Evolutionary conservation across 441 rosid species (phyloP), one percentile per base, ranked within the genome.

Genomic region (Erodium texanum): DNA sequence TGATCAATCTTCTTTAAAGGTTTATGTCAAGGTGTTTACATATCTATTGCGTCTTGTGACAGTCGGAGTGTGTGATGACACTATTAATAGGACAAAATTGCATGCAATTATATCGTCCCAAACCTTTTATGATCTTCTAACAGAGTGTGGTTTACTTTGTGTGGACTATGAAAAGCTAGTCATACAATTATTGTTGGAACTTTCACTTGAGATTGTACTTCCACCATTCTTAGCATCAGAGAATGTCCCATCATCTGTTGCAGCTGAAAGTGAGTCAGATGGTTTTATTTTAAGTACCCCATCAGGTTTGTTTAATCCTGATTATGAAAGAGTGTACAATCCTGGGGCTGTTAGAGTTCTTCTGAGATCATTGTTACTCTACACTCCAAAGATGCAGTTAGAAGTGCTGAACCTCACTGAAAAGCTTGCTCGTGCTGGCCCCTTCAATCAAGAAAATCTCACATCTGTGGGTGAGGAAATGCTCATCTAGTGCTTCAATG

Each of bases 141-240:
- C 82, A 24, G 98, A 96, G 78, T 96, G 99, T 79, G 95, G 98
- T 76, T 86, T 96, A 93, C 83, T 96, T 69, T 87, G 87, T 76
- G 89, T 93, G 76, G 99, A 91, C 68, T 88, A 77, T 79, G 99
- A 96, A 85, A 96, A 85, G 86, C 96, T 89, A 86, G 96, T 96
- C 66, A 86, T 96, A 82, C 98, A 85, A 79, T 76, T 96, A 68
- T 79, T 96, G 74, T 74, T 88, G 71, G 99, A 93, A 84, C 92
- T 96, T 82, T 95, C 98, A 74, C 92, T 93, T 79, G 99, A 96
- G 82, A 84, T 93, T 73, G 89, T 89, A 69, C 82, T 89, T 76
- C 97, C 99, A 36, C 99, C 99, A 66, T 88, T 87, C 88, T 79
- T 80, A 69, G 74, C 94, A 67, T 74, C 86, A 66, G 97, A 89